Base-by-base conservation (phyloP, 1,139 yeast species). In the Debaryomycetaceae sp. region DNA sequence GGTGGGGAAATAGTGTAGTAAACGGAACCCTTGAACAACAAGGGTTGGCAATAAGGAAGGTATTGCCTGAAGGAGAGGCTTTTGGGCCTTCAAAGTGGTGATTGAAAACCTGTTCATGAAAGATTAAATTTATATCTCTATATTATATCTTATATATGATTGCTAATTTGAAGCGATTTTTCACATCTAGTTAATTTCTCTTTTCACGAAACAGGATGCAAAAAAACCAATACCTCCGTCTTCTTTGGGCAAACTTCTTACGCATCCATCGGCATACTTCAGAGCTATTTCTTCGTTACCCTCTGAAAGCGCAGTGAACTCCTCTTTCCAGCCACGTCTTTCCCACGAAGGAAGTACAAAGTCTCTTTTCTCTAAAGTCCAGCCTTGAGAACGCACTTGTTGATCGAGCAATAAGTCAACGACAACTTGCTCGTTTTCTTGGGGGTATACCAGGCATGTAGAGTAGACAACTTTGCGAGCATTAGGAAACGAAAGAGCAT, bases 181-280 rank as follows among this genome's bases (percentile, higher is more conserved):
- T n/a, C n/a, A n/a, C n/a, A n/a, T 46, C n/a, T n/a, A n/a, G n/a
- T n/a, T n/a, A n/a, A n/a, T n/a, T n/a, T n/a, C n/a, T n/a, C n/a
- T n/a, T 46, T 73, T 65, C 37, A 81, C 77, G 57, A 86, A 85
- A 41, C 87, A 81, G 1, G 87, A 98, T 1, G 97, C 98, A 64
- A 92, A 92, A 58, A 92, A 92, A 0, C 98, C 98, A 51, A 92
- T 92, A 9, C 98, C 98, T 30, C 98, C 97, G 58, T 92, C 98
- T 41, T 78, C 83, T 48, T 80, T 83, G 0, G 98, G 96, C 35
- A 81, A 63, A 0, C 92, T 86, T 48, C 98, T 70, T 0, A 92
- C 83, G 61, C 97, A 88, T 0, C 95, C 92, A 2, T 83, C 89
- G 0, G 97, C 95, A 36, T 86, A 58, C 31, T 65, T 68, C 40